Evolutionary conservation across 1,284 basidiomycete species (phyloP), one percentile per base, ranked within the genome.

Genomic region (Sparassis latifolia): DNA sequence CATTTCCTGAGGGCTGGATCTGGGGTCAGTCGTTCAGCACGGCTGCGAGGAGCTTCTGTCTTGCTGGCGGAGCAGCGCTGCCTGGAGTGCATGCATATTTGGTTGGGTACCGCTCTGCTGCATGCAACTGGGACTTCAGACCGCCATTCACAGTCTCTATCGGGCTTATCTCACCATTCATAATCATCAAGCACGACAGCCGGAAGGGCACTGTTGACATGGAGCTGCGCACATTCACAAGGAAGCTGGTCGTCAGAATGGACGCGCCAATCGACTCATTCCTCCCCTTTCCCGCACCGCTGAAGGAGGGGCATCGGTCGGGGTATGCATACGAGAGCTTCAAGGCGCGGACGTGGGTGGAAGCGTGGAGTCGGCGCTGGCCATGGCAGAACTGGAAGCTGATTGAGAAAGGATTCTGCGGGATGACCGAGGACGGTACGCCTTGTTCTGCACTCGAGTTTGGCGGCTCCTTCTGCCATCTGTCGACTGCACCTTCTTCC

Each of bases 41-140:
- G 4, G 47, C 42, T 3, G 45, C 38, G 35, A 51, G 33, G 38
- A 59, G 50, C 10, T 49, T 63, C 28, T 55, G 55, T 42, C 52
- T 63, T 39, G 60, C 62, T 5, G 62, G 62, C 42, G 62, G 62
- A 1, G 44, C 42, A 4, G 62, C 60, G 30, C 51, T 63, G 2
- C 58, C 58, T 0, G 58, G 57, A n/a, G 53, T 62, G 9, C 55
- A 64, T 30, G 59, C 60, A n/a, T 62, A 61, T 45, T 56, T 64
- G 44, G 46, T 64, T 38, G 60, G 60, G 7, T 64, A 64, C 48
- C 62, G 60, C 45, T 62, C 59, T 3, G 43, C 53, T 3, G 7
- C 30, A 6, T 47, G 47, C 32, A 27, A 47, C 30, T 62, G 60
- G 60, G 59, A 62, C 57, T 62, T 64, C 52, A 48, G 56, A 4